Conservation (phyloP, 108 stramenopile genomes). For the Chaetoceros tenuissimus region DNA sequence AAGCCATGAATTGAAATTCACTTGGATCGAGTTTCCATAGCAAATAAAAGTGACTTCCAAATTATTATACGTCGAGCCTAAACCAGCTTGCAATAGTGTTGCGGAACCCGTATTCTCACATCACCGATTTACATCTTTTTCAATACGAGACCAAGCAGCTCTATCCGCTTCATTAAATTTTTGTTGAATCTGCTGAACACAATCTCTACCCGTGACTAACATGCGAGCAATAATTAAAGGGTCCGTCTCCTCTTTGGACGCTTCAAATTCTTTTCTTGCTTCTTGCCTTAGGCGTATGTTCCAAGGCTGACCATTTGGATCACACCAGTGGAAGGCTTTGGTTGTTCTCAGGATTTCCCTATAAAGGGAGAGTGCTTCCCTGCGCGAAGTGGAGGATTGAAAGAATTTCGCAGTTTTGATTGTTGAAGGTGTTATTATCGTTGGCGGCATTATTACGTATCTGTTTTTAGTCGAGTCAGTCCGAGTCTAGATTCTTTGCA, state of each 20-base stretch:
- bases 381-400: slow-evolving; percentile 19
- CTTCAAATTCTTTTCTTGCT: slow-evolving; percentile 87
- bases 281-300: slow-evolving; percentile 54
- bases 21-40: too few relatives aligned
- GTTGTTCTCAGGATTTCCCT: slow-evolving; percentile 83
- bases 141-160: slow-evolving; percentile 73
- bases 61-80: too few relatives aligned
- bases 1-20: too few relatives aligned
- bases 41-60: too few relatives aligned
- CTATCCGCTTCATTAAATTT: slow-evolving; percentile 83
- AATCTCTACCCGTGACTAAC: slow-evolving; percentile 89
- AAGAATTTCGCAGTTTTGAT: slow-evolving; percentile 32
- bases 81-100: too few relatives aligned
- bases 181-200: slow-evolving; percentile 81
- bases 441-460: not conserved
- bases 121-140: slow-evolving; percentile 42
- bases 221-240: slow-evolving; percentile 84
- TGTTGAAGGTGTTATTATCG: not conserved
- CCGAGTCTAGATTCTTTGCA: too few relatives aligned
- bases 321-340: slow-evolving; percentile 86
- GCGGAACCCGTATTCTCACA: too few relatives aligned
- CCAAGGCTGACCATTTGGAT: slow-evolving; percentile 75
- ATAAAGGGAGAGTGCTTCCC: slow-evolving; percentile 69
- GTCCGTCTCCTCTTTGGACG: slow-evolving; percentile 72
- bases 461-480: too few relatives aligned